phyloP scores from a whole-genome alignment of 345 rosid genomes.

The Eucalyptus leucophloia region DNA sequence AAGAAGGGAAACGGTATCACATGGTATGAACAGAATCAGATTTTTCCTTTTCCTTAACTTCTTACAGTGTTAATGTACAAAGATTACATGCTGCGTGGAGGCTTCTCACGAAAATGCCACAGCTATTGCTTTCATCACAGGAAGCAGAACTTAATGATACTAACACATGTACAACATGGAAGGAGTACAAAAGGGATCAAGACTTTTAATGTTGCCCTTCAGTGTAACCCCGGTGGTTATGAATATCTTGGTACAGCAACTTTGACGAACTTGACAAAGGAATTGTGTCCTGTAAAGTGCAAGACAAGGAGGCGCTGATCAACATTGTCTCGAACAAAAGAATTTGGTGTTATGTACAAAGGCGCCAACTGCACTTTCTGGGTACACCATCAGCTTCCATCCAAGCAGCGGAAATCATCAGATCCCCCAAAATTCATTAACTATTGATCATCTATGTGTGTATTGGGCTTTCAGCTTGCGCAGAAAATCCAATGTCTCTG shows the following conservation, averaged over 20 bases:
- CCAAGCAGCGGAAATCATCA: not conserved
- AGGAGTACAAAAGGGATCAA: not conserved
- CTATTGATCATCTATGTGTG: slow-evolving; percentile 10
- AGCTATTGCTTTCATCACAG: not conserved
- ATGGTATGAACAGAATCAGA: not conserved
- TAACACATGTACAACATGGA: not conserved
- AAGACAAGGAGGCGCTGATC: not conserved
- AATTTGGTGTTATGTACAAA: not conserved
- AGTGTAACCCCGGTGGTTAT: not conserved
- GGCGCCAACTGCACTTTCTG: not conserved
- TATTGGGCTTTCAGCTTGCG: slow-evolving; percentile 41
- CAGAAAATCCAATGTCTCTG: slow-evolving; percentile 55
- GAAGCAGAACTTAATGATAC: not conserved
- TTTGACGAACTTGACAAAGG: not conserved
- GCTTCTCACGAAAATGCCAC: not conserved
- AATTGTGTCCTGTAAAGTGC: not conserved
- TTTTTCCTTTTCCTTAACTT: not conserved
- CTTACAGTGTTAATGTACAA: not conserved
- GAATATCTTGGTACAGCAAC: not conserved
- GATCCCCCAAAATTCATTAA: not conserved
- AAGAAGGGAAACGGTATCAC: not conserved
- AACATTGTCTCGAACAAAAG: not conserved
- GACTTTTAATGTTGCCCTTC: not conserved
- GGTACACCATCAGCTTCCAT: not conserved
- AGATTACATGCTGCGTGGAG: not conserved